Conservation (phyloP, 1,284 basidiomycete species). For the Takashimella tepidaria region DNA sequence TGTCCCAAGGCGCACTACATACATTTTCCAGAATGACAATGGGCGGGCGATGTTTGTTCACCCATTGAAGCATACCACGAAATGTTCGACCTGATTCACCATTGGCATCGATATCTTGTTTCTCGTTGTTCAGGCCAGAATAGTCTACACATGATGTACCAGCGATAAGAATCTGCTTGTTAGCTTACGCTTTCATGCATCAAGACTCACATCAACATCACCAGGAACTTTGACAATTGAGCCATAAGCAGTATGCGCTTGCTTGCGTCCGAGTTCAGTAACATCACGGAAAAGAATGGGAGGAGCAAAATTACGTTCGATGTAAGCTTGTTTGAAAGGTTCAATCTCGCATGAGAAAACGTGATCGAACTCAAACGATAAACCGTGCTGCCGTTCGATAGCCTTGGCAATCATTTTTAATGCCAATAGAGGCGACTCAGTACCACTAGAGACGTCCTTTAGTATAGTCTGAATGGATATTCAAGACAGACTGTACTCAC, state of each 20-base stretch:
- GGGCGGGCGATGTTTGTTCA: constrained; percentile 76
- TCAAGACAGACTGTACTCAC: constrained; percentile 23
- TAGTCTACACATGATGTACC: constrained; percentile 97
- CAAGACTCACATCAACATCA: constrained; percentile 62
- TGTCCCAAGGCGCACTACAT: constrained; percentile 80
- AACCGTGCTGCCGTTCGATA: constrained; percentile 63
- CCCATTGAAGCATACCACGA: constrained; percentile 88
- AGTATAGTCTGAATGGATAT: constrained; percentile 8
- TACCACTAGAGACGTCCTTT: no score
- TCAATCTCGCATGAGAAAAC: constrained; percentile 98
- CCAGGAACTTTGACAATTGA: constrained; percentile 79
- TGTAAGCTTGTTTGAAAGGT: constrained; percentile 97
- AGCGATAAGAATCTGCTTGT: constrained; percentile 62
- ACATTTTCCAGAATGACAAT: constrained; percentile 93
- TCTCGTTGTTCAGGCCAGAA: constrained; percentile 88
- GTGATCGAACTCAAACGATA: constrained; percentile 73
- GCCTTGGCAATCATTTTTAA: constrained; percentile 73
- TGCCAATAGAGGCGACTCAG: constrained; percentile 87
- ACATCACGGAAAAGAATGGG: constrained; percentile 91
- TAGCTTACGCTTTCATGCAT: not conserved
- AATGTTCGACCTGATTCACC: constrained; percentile 89
- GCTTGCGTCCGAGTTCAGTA: constrained; percentile 73
- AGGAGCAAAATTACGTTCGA: constrained; percentile 79
- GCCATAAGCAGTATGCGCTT: constrained; percentile 88
- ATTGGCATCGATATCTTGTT: constrained; percentile 78